phyloP scores from a whole-genome alignment of 805 yeast species.

The Barnettozyma sucrosica region DNA sequence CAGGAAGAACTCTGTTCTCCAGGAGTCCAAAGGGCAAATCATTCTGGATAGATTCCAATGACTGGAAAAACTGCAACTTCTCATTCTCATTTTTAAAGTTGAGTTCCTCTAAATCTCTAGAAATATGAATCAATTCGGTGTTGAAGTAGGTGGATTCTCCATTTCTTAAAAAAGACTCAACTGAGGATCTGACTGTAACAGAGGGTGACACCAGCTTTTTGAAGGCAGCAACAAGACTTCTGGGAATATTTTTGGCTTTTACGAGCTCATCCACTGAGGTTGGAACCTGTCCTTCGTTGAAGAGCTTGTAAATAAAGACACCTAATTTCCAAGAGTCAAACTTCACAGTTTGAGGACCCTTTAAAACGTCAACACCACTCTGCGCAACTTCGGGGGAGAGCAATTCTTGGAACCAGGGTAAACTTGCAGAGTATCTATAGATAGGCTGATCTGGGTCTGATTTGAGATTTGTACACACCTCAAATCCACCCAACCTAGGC shows the following conservation, averaged over 20 bases:
- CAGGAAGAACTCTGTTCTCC: conserved; percentile 64
- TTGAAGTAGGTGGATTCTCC: conserved; percentile 25
- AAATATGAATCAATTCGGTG: conserved; percentile 46
- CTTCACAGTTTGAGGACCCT: conserved; percentile 33
- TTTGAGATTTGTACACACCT: conserved; percentile 47
- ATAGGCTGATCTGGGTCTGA: conserved; percentile 25
- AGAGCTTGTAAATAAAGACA: conserved; percentile 42
- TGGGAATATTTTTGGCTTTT: conserved; percentile 30
- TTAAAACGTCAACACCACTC: conserved; percentile 38
- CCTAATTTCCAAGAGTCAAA: conserved; percentile 67
- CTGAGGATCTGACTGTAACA: conserved; percentile 34
- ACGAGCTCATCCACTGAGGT: conserved; percentile 8
- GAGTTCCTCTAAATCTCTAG: conserved; percentile 49
- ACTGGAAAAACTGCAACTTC: conserved; percentile 41
- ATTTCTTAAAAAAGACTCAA: conserved; percentile 23
- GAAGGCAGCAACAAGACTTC: conserved; percentile 30
- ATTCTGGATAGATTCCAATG: conserved; percentile 29
- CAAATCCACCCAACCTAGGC: conserved; percentile 83
- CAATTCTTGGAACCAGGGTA: conserved; percentile 29
- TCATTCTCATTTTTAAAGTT: conserved; percentile 48
- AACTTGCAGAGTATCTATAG: conserved; percentile 31
- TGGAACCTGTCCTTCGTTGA: conserved; percentile 25
- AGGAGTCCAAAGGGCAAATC: conserved; percentile 47
- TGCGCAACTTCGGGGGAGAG: conserved; percentile 50
- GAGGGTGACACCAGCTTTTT: conserved; percentile 36